Base-by-base conservation (phyloP, 2,329 filamentous ascomycete genomes). In the Colletotrichum sp. region DNA sequence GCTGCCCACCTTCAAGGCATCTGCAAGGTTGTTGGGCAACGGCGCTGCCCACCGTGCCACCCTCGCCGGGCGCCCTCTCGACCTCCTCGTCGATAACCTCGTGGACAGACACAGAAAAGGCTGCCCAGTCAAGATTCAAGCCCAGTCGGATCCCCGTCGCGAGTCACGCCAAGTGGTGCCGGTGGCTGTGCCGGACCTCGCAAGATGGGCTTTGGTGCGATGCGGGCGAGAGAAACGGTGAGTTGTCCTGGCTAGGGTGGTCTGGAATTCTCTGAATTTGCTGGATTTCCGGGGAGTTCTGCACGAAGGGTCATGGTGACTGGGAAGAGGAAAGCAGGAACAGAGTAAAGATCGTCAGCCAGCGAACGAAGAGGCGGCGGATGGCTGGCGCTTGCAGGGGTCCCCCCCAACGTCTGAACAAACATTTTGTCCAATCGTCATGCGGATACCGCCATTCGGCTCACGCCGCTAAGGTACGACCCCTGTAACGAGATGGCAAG, bases 331-430 rank as follows among this genome's bases (percentile, higher is more conserved):
- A 68, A 74, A 59, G 69, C 70, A 74, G 72, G 72, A 74, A 74
- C 72, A 64, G 59, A 71, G 72, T 34, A 74, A 72, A 74, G 72
- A 73, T 74, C 70, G 51, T 55, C 72, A 68, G 72, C 57, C 62
- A 72, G 57, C 68, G 34, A 63, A 54, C 61, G 43, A 66, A 68
- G 64, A 74, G 65, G 58, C 58, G 65, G 34, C 51, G 65, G 43
- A 69, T 73, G 72, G 72, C 72, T 74, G 70, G 72, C 69, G 72
- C 65, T 64, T 64, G 51, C 72, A 74, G 70, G 72, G 72, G 64
- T 11, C 21, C 51, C 70, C 70, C 70, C 68, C 16, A 24, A 18
- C 16, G 15, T 15, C 58, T 36, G 24, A 63, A 18, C 51, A 66
- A 57, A 43, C 54, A 51, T 38, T 54, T 33, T 38, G 47, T 59